A percentile compares a stretch with the other conserved stretches of the same genome.
phyloP scores from a whole-genome alignment of 2,329 filamentous ascomycete genomes.

The Diaporthe capsici region DNA sequence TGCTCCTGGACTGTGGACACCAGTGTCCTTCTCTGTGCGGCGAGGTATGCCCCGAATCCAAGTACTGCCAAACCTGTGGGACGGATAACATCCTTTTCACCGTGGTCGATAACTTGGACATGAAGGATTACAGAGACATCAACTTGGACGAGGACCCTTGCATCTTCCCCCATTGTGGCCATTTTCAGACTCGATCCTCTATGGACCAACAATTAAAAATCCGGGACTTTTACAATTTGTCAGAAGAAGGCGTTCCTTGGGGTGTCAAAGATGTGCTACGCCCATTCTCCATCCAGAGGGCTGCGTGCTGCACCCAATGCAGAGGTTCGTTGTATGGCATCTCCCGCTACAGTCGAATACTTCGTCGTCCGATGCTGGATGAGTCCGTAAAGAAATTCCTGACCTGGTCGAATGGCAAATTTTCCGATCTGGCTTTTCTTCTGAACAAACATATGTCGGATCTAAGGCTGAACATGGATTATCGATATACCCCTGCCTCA shows the following conservation, averaged over 20 bases:
- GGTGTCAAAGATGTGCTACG: conserved; percentile 53
- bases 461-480: no score
- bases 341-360: conserved; percentile 72
- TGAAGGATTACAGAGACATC: conserved; percentile 68
- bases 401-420: conserved; percentile 51
- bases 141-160: conserved; percentile 72
- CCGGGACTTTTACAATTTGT: conserved; percentile 60
- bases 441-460: no score
- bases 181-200: conserved; percentile 71
- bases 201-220: conserved; percentile 76
- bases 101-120: conserved; percentile 68
- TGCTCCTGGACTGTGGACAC: conserved; percentile 72
- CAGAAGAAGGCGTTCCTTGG: conserved; percentile 51
- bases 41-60: conserved; percentile 67
- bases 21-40: conserved; percentile 76
- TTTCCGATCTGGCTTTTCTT: conserved; percentile 50
- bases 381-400: conserved; percentile 75
- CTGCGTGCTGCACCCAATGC: conserved; percentile 71
- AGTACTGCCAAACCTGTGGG: conserved; percentile 71
- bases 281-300: conserved; percentile 64
- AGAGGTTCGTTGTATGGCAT: conserved; percentile 69
- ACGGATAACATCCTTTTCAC: conserved; percentile 57
- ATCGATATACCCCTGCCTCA: neutral
- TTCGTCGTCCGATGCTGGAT: conserved; percentile 72
- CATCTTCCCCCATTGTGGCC: conserved; percentile 74